phyloP scores from a whole-genome alignment of 805 yeast species.

The Babjeviella inositovora region DNA sequence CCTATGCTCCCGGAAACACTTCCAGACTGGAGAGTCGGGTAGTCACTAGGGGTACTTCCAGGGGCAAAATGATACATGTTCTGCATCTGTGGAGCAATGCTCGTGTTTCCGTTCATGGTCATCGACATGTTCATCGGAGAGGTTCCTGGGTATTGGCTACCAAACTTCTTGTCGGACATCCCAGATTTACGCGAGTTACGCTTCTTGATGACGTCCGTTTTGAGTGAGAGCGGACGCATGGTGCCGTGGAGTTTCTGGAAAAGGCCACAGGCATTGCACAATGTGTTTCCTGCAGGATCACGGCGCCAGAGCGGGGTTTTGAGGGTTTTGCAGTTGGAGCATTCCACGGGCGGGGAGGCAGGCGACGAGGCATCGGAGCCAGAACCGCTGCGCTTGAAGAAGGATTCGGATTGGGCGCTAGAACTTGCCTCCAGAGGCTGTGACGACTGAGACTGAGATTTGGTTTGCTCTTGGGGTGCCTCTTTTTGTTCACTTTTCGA shows the following conservation, averaged over 20 bases:
- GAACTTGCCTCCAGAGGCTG: too few species aligned
- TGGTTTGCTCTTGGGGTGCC: too few species aligned
- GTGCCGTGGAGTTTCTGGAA: conserved; percentile 47
- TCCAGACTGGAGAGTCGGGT: too few species aligned
- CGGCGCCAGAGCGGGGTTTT: conserved; percentile 52
- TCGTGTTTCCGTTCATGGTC: too few species aligned
- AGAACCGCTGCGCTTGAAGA: conserved; percentile 1
- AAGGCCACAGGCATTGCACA: conserved; percentile 52
- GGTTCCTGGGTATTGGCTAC: background rate
- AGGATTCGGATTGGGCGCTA: too few species aligned
- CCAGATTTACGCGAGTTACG: conserved; percentile 20
- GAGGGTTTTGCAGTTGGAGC: conserved; percentile 40
- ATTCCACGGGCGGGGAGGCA: conserved; percentile 14
- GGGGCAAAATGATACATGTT: too few species aligned
- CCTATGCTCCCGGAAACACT: too few species aligned
- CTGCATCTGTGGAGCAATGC: too few species aligned
- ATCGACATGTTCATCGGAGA: too few species aligned
- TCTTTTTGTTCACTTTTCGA: too few species aligned
- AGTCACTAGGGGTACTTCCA: too few species aligned
- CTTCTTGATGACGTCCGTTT: conserved; percentile 42
- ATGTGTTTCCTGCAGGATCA: conserved; percentile 40
- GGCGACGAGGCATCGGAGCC: conserved; percentile 1
- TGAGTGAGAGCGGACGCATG: conserved; percentile 38
- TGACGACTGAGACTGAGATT: too few species aligned
- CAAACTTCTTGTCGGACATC: background rate